Conservation (phyloP, 1,139 yeast species). For the Candida sanyaensis region DNA sequence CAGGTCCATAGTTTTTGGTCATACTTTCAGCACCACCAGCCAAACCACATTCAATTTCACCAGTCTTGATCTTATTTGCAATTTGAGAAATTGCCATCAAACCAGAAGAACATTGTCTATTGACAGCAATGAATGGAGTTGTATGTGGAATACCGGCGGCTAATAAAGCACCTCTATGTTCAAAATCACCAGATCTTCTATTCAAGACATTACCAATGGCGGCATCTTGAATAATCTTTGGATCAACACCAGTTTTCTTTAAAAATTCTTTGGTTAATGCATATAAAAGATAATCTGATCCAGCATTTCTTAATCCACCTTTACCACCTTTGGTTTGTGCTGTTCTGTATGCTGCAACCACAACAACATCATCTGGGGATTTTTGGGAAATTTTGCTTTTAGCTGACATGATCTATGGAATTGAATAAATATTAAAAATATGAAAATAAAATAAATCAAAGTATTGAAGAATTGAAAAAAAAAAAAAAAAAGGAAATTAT, state of each 20-base stretch:
- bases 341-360: conserved; percentile 37
- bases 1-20: conserved; percentile 43
- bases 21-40: conserved; percentile 49
- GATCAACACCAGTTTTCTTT: conserved; percentile 27
- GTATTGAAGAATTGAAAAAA: neutral
- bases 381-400: conserved; percentile 15
- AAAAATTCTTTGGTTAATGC: conserved; percentile 30
- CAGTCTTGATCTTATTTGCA: conserved; percentile 33
- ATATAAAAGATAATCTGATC: conserved; percentile 36
- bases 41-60: conserved; percentile 34
- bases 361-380: conserved; percentile 24
- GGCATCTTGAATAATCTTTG: conserved; percentile 61
- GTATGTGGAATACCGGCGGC: conserved; percentile 35
- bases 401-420: conserved; percentile 8
- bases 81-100: conserved; percentile 38
- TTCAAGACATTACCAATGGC: conserved; percentile 82
- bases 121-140: conserved; percentile 38
- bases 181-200: conserved; percentile 84
- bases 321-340: conserved; percentile 38
- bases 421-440: neutral
- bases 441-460: neutral
- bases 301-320: conserved; percentile 37
- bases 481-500: neutral
- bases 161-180: conserved; percentile 69
- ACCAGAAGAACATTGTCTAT: conserved; percentile 45